Percentiles rank a stretch among this genome's conserved stretches.
Evolutionary conservation across 2,329 filamentous ascomycete species (phyloP).

Genomic region (Fusarium sp.): DNA sequence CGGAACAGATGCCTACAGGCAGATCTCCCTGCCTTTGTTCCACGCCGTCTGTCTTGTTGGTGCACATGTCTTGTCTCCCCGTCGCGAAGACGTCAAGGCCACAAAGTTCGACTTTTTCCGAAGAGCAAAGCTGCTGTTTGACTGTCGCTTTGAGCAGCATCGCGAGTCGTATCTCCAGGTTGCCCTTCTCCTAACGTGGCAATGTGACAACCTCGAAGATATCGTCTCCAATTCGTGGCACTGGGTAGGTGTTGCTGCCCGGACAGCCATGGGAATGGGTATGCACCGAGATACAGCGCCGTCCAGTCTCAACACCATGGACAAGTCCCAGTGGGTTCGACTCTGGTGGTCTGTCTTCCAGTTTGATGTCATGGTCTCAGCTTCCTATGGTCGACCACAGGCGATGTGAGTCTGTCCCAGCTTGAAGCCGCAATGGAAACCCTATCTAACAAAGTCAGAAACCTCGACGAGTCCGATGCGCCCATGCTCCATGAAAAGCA

Average conservation of each 20-base stretch:
- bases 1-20: conserved; percentile 53
- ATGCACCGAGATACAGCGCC: conserved; percentile 54
- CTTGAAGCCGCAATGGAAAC: not conserved
- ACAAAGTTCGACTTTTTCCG: conserved; percentile 58
- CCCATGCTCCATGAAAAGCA: conserved; percentile 53
- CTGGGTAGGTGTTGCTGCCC: conserved; percentile 61
- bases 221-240: conserved; percentile 60
- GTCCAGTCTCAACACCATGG: conserved; percentile 43
- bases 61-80: conserved; percentile 56
- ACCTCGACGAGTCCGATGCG: conserved; percentile 61
- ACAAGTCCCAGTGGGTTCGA: conserved; percentile 50
- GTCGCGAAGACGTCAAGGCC: conserved; percentile 51
- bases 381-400: conserved; percentile 59
- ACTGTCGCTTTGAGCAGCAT: conserved; percentile 61
- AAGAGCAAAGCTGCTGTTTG: conserved; percentile 61
- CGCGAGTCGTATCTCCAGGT: conserved; percentile 62
- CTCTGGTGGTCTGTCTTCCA: conserved; percentile 54
- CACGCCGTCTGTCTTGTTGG: conserved; percentile 61
- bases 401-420: conserved; percentile 50
- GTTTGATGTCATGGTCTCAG: conserved; percentile 49
- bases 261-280: conserved; percentile 62
- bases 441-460: conserved; percentile 36
- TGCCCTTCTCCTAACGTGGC: conserved; percentile 63
- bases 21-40: conserved; percentile 57
- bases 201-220: conserved; percentile 63